Evolutionary conservation across 768 basidiomycete genomes (phyloP).

Genomic region (Mycena amicta): DNA sequence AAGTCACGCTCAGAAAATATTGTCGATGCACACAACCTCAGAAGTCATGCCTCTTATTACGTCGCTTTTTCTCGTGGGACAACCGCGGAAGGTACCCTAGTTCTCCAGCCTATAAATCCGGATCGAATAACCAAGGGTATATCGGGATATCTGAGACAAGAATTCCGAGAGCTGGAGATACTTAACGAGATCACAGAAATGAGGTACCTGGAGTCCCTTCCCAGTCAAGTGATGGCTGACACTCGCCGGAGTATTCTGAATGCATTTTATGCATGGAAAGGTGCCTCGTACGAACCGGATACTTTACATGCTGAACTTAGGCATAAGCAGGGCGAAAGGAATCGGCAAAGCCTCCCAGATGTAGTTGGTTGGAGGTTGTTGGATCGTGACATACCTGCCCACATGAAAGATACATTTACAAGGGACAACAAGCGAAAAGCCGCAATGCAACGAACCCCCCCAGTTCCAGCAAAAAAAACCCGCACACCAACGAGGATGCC

Average conservation of each 20-base stretch:
- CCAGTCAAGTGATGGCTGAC: background rate
- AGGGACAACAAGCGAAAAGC: background rate
- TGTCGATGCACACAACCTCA: constrained; percentile 27
- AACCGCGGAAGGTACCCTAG: constrained; percentile 22
- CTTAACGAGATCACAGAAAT: constrained; percentile 4
- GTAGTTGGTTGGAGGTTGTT: no score
- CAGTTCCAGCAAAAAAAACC: background rate
- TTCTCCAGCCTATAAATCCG: constrained; percentile 20
- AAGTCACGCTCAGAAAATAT: constrained; percentile 29
- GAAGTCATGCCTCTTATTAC: constrained; percentile 30
- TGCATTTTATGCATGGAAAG: background rate
- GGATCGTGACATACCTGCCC: no score
- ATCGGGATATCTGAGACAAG: background rate
- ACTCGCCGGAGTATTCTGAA: background rate
- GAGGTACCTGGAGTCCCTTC: background rate
- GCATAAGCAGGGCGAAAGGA: no score
- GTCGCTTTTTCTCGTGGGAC: constrained; percentile 32
- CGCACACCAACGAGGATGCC: background rate
- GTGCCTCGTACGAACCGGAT: background rate
- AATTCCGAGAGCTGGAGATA: background rate
- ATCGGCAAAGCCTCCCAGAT: no score
- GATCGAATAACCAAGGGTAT: constrained; percentile 13
- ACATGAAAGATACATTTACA: background rate
- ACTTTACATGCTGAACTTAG: background rate
- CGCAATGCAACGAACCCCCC: background rate